Evolutionary conservation across 2,329 filamentous ascomycete species (phyloP).

Genomic region (Cephalotrichum gorgonifer): DNA sequence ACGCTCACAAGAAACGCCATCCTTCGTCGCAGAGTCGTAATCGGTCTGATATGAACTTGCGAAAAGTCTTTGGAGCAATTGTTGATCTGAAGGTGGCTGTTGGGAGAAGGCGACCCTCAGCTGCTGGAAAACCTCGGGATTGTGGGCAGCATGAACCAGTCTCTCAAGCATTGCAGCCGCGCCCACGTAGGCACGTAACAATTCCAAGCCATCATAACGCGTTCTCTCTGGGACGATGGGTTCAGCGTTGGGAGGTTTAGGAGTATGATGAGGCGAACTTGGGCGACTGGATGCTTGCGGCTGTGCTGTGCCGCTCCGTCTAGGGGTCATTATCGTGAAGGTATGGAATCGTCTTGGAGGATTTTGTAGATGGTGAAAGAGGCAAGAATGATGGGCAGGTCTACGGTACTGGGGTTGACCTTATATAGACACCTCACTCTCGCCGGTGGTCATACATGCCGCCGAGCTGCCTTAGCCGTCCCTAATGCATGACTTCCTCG

Average conservation of each 20-base stretch:
- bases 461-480: not conserved
- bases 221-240: not conserved
- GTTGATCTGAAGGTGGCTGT: not conserved
- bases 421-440: not conserved
- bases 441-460: not conserved
- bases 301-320: not conserved
- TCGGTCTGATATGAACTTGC: not conserved
- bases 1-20: not conserved
- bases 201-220: not conserved
- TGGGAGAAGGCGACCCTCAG: not conserved
- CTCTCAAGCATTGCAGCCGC: not conserved
- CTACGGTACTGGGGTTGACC: not conserved
- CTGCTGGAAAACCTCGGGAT: not conserved
- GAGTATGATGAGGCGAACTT: not conserved
- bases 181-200: not conserved
- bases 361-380: not conserved
- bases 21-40: not conserved
- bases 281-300: not conserved
- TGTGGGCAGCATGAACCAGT: not conserved
- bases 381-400: not conserved
- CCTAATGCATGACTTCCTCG: not conserved
- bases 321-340: not conserved
- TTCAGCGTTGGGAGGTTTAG: too few relatives aligned
- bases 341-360: not conserved
- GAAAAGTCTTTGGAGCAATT: not conserved